Evolutionary conservation across 2,329 filamentous ascomycete species (phyloP).

Genomic region (Apiospora sp.): DNA sequence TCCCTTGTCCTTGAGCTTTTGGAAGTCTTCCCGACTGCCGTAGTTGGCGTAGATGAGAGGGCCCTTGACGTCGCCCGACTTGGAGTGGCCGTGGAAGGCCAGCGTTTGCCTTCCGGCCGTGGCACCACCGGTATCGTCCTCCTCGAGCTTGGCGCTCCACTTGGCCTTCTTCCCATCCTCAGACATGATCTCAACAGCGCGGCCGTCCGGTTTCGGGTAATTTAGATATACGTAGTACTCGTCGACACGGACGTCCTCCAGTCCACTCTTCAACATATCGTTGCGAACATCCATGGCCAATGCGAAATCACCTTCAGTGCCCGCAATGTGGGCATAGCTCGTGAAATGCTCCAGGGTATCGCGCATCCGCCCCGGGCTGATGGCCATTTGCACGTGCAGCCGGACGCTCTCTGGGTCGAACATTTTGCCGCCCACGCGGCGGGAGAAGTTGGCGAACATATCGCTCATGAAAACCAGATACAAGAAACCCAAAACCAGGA

Average conservation of each 20-base stretch:
- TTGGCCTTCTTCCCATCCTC: slow-evolving; percentile 65
- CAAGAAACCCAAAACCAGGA: slow-evolving; percentile 78
- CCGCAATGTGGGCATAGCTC: slow-evolving; percentile 87
- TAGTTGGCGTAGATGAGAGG: slow-evolving; percentile 93
- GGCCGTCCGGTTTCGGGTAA: slow-evolving; percentile 80
- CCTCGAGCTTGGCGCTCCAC: slow-evolving; percentile 87
- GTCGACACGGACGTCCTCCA: slow-evolving; percentile 80
- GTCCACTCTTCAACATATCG: slow-evolving; percentile 73
- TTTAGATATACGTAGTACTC: slow-evolving; percentile 92
- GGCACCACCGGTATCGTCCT: slow-evolving; percentile 73
- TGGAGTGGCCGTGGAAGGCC: slow-evolving; percentile 89
- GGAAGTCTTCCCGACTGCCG: slow-evolving; percentile 85
- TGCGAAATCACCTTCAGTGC: slow-evolving; percentile 91
- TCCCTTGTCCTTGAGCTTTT: slow-evolving; percentile 72
- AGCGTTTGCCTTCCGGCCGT: slow-evolving; percentile 72
- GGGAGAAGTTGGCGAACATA: slow-evolving; percentile 73
- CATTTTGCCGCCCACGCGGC: slow-evolving; percentile 70
- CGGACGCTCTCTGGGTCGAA: slow-evolving; percentile 88
- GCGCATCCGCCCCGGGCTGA: slow-evolving; percentile 74
- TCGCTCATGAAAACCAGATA: slow-evolving; percentile 89
- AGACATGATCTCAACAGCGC: slow-evolving; percentile 82
- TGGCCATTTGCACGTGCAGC: slow-evolving; percentile 74
- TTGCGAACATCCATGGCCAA: slow-evolving; percentile 85
- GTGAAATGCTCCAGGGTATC: slow-evolving; percentile 81
- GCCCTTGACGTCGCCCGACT: slow-evolving; percentile 83